These are phyloP conservation scores for Phytophthora citricola DNA, from an alignment of 352 stramenopile genomes.

Conservation along the genomic window DNA sequence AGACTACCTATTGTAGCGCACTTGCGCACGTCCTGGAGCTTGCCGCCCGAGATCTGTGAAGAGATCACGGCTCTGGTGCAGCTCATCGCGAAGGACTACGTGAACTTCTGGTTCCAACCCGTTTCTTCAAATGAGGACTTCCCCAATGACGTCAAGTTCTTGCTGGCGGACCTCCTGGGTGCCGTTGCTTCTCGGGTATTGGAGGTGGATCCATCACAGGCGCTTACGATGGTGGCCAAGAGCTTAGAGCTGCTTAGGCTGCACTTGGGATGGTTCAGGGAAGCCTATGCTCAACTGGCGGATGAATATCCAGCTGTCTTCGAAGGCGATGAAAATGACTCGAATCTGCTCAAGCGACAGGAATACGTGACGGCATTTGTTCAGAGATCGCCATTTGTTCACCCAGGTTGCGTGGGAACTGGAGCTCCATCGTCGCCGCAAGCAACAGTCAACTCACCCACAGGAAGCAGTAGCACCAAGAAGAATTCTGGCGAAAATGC, in stretches of 20 bases:
- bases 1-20: slow-evolving; percentile 65
- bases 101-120: slow-evolving; percentile 69
- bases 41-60: slow-evolving; percentile 66
- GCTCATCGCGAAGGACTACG: slow-evolving; percentile 64
- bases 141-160: slow-evolving; percentile 64
- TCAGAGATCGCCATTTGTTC: slow-evolving; percentile 66
- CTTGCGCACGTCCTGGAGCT: slow-evolving; percentile 61
- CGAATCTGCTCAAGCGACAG: slow-evolving; percentile 58
- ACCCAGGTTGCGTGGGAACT: slow-evolving; percentile 63
- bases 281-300: slow-evolving; percentile 70
- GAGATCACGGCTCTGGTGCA: slow-evolving; percentile 64
- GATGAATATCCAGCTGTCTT: slow-evolving; percentile 70
- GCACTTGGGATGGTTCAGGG: slow-evolving; percentile 83
- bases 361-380: slow-evolving; percentile 62
- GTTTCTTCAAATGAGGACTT: slow-evolving; percentile 78
- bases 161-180: slow-evolving; percentile 70
- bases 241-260: slow-evolving; percentile 70
- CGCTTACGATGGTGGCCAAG: slow-evolving; percentile 67
- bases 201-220: slow-evolving; percentile 75
- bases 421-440: slow-evolving; percentile 10
- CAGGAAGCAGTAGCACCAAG: slow-evolving; percentile 15
- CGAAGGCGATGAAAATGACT: slow-evolving; percentile 58
- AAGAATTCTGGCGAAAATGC: slow-evolving; percentile 43
- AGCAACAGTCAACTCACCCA: not conserved
- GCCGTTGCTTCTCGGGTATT: slow-evolving; percentile 61